Percentiles rank a stretch among this genome's conserved stretches.
Evolutionary conservation across 441 rosid genomes (phyloP).

Genomic region (Pelargonium australe): DNA sequence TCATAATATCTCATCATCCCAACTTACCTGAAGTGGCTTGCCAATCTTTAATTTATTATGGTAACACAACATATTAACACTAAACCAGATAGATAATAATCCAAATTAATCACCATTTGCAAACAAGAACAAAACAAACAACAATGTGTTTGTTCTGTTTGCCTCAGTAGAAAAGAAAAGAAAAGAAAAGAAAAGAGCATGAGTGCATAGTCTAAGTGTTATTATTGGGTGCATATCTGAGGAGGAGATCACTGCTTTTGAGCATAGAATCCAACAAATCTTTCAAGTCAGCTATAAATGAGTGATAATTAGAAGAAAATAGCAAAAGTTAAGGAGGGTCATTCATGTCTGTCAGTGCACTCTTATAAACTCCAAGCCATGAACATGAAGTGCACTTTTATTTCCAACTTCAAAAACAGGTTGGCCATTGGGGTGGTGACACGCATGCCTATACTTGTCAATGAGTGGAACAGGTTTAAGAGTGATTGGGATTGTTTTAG

Average conservation of each 20-base stretch:
- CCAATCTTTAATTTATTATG: not conserved
- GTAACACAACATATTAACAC: not conserved
- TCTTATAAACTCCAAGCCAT: not conserved
- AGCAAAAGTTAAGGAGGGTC: not conserved
- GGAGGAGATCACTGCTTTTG: conserved; percentile 30
- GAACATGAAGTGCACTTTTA: not conserved
- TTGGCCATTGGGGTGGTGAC: conserved; percentile 3
- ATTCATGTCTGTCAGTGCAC: conserved; percentile 1
- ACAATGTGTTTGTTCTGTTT: conserved; percentile 25
- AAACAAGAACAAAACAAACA: not conserved
- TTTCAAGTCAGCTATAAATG: not conserved
- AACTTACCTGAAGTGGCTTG: conserved; percentile 20
- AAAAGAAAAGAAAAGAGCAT: conserved; percentile 4
- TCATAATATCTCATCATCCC: conserved; percentile 6
- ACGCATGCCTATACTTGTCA: conserved; percentile 1
- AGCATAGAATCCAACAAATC: not conserved
- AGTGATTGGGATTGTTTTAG: not conserved
- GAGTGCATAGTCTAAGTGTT: conserved; percentile 30
- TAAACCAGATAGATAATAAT: conserved; percentile 6
- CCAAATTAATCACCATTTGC: not conserved
- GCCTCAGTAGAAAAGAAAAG: conserved; percentile 15
- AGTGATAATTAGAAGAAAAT: not conserved
- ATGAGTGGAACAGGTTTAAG: not conserved
- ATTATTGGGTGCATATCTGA: conserved; percentile 38
- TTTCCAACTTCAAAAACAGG: not conserved